phyloP scores from a whole-genome alignment of 83 land plant genomes.

The Thuja plicata region DNA sequence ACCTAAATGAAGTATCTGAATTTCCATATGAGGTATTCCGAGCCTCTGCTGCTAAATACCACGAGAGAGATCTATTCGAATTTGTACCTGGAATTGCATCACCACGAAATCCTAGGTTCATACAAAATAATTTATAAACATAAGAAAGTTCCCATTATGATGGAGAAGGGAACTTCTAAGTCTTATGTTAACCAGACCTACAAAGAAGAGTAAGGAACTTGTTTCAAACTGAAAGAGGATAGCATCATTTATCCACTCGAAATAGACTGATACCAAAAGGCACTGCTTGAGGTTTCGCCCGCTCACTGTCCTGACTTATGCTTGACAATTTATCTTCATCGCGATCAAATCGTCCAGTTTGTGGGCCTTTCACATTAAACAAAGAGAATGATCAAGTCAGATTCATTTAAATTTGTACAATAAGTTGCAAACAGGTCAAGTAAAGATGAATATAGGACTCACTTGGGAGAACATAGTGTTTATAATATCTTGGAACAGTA shows the following conservation, averaged over 20 bases:
- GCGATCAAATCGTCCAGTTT: not conserved
- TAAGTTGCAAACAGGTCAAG: not conserved
- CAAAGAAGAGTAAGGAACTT: not conserved
- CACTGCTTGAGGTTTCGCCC: constrained; percentile 33
- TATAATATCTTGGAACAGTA: constrained; percentile 61
- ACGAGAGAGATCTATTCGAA: constrained; percentile 64
- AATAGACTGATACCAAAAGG: constrained; percentile 37
- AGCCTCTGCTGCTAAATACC: constrained; percentile 73
- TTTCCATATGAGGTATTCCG: constrained; percentile 33
- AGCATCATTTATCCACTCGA: not conserved
- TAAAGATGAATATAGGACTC: constrained; percentile 14
- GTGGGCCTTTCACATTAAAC: not conserved
- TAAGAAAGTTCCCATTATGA: not conserved
- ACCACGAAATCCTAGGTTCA: not conserved
- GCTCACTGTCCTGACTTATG: constrained; percentile 23
- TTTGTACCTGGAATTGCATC: constrained; percentile 11
- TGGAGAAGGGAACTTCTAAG: not conserved
- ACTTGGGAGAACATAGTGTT: constrained; percentile 80
- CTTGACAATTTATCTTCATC: constrained; percentile 1
- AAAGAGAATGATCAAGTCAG: constrained; percentile 4
- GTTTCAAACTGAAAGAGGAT: not conserved
- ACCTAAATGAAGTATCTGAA: constrained; percentile 29
- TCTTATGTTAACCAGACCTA: not conserved
- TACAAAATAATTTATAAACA: not conserved
- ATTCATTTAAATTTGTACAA: not conserved